These are phyloP conservation scores for Fusarium solani-melongenae DNA, from an alignment of 2,329 filamentous ascomycete species.

Conservation along the genomic window DNA sequence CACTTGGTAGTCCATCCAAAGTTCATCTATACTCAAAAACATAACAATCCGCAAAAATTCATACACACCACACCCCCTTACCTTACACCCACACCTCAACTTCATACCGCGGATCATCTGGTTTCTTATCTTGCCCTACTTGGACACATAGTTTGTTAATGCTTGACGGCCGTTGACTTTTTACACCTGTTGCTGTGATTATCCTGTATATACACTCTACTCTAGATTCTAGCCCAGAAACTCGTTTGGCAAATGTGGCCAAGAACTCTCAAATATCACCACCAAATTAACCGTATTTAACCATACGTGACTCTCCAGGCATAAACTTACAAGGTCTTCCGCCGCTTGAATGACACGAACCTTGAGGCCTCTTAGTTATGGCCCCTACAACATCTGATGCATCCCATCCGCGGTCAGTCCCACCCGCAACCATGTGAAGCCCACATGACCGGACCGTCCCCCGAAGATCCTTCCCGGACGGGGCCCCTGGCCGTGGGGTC, in stretches of 20 bases:
- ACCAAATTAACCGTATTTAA: conserved; percentile 54
- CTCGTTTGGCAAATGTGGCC: conserved; percentile 53
- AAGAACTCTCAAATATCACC: conserved; percentile 58
- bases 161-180: background rate
- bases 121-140: background rate
- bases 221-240: conserved; percentile 51
- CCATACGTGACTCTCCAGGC: conserved; percentile 54
- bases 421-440: background rate
- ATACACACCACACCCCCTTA: background rate
- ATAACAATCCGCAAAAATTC: background rate
- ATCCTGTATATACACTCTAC: background rate
- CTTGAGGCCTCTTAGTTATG: conserved; percentile 21
- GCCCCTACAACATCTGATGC: conserved; percentile 4
- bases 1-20: conserved; percentile 19
- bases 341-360: conserved; percentile 37
- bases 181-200: background rate
- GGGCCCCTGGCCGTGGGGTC: conserved; percentile 39
- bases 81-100: background rate
- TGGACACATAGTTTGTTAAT: conserved; percentile 3
- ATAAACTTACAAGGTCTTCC: conserved; percentile 55
- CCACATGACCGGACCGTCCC: conserved; percentile 35
- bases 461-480: conserved; percentile 41
- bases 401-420: conserved; percentile 7
- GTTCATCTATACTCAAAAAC: background rate
- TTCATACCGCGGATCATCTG: background rate